These are phyloP conservation scores for Penicillium glabrum DNA, from an alignment of 2,329 filamentous ascomycete species.

Conservation along the genomic window DNA sequence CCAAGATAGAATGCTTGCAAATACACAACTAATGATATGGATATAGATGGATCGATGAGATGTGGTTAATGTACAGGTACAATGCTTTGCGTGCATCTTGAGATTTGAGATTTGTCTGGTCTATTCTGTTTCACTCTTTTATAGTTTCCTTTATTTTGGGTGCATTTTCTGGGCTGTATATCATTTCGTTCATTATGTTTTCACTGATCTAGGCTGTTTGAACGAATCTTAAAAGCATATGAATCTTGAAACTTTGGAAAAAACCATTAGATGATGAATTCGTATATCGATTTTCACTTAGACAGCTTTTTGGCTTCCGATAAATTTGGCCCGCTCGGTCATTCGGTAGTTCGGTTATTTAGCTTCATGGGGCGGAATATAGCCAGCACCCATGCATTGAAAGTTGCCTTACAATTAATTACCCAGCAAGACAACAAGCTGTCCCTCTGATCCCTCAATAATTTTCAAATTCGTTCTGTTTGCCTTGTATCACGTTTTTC, in stretches of 20 bases:
- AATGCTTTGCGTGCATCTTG: slow-evolving; percentile 13
- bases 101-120: slow-evolving; percentile 14
- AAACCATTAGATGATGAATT: too few relatives aligned
- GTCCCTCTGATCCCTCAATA: too few relatives aligned
- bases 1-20: slow-evolving; percentile 5
- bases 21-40: slow-evolving; percentile 10
- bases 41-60: slow-evolving; percentile 18
- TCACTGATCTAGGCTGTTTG: background rate
- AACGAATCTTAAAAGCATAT: background rate
- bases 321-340: too few relatives aligned
- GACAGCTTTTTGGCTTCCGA: too few relatives aligned
- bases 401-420: too few relatives aligned
- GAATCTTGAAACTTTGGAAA: background rate
- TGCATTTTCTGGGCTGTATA: background rate
- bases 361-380: too few relatives aligned
- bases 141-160: slow-evolving; percentile 1
- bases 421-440: too few relatives aligned
- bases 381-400: too few relatives aligned
- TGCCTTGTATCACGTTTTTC: too few relatives aligned
- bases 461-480: too few relatives aligned
- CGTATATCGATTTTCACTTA: too few relatives aligned
- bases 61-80: slow-evolving; percentile 9
- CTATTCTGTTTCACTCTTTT: slow-evolving; percentile 5
- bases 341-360: too few relatives aligned
- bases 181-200: background rate